These are phyloP conservation scores for Gaeumannomyces sp. DNA, from an alignment of 2,329 filamentous ascomycete genomes.

Conservation along the genomic window DNA sequence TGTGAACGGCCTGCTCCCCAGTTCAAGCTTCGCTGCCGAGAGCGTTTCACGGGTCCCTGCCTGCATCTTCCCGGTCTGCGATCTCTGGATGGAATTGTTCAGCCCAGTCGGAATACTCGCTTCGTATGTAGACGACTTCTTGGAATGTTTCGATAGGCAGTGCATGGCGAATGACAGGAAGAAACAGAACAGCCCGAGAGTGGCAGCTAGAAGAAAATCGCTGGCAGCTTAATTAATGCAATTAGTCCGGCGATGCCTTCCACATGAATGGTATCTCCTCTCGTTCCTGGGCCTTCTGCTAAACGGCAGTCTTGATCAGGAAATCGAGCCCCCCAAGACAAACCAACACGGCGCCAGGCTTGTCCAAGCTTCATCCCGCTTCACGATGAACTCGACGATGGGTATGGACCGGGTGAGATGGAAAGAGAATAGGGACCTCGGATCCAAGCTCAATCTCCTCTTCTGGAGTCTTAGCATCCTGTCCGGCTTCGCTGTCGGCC, in stretches of 20 bases:
- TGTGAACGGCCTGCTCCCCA: not conserved
- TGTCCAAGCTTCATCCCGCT: no score
- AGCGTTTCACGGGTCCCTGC: not conserved
- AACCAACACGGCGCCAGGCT: not conserved
- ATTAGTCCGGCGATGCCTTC: not conserved
- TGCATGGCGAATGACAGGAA: not conserved
- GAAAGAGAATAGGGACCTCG: not conserved
- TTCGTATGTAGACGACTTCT: not conserved
- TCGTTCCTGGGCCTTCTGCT: not conserved
- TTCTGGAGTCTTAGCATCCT: not conserved
- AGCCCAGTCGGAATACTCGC: not conserved
- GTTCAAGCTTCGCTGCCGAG: not conserved
- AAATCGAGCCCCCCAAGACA: not conserved
- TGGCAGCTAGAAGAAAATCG: no score
- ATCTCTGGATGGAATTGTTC: not conserved
- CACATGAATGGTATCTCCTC: no score
- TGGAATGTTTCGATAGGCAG: not conserved
- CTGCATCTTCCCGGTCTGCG: not conserved
- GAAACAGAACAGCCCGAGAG: not conserved
- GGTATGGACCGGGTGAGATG: not conserved
- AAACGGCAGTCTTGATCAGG: not conserved
- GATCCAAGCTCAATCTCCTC: conserved; percentile 1
- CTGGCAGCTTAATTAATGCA: not conserved
- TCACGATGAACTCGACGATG: not conserved
- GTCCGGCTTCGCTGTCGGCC: not conserved